Evolutionary conservation across 1,139 yeast species (phyloP), one percentile per base, ranked within the genome.

Genomic region (Diutina rugosa): DNA sequence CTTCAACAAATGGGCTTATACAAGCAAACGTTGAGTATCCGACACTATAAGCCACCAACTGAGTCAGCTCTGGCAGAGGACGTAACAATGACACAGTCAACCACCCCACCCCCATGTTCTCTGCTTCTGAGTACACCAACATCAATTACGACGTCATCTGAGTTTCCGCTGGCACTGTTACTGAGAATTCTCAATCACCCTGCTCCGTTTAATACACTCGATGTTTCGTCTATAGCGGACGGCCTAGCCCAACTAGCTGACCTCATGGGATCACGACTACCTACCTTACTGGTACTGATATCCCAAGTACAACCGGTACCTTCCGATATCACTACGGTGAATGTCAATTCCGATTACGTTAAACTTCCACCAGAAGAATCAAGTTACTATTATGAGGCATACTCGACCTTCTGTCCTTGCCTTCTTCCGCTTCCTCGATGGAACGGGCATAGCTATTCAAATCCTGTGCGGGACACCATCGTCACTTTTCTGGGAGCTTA

Each of bases 401-500:
- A 80, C 62, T 65, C 78, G 61, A 85, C 82, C 52, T 85, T 84
- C 63, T 73, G 85, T 46, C 74, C 72, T 55, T 72, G 83, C 1
- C 76, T 85, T 18, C 74, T 85, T 41, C 93, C 95, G 2, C 82
- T 84, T 63, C 72, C 74, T 44, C 82, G 85, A 12, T 75, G 73
- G 57, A 77, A 74, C 57, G 72, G 72, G 1, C 56, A 59, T 0
- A 55, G 63, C 8, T 69, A 71, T 59, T 67, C 68, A 57, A 85
- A 86, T 61, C 90, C 93, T 0, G 78, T 85, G 0, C 69, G 90
- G 58, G 90, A 86, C 63, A 78, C 85, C 6, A 67, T 87, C 6
- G 65, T 87, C 46, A 73, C 77, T 32, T 79, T 81, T 65, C 89
- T 90, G 0, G 72, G 79, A 30, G 72, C 76, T 30, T 87, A 83